Evolutionary conservation across 148 eudicot genomes (phyloP), one percentile per base, ranked within the genome.

Genomic region (Simmondsia chinensis): DNA sequence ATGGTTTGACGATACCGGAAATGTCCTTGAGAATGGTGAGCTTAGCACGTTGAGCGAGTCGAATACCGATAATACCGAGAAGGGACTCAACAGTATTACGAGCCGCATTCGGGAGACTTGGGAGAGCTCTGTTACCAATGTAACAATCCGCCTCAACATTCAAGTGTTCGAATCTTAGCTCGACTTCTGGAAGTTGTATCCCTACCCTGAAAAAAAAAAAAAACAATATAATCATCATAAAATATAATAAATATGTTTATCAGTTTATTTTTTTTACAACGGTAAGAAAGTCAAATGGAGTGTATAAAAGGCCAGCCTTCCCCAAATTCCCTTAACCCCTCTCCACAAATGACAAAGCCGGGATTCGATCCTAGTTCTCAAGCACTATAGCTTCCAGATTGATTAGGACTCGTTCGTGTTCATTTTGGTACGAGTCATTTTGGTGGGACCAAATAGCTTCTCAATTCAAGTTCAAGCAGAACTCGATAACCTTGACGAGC

Each of bases 121-220:
- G 99, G 27, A 93, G 89, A 12, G 96, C 99, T 71, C 99, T 70
- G 21, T 65, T 69, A 5, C 99, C 99, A 3, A 86, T 64, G 19
- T 79, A 67, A 59, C 86, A 76, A 35, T 93, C 80, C 2, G 99
- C 96, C 53, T 86, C 87, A 0, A 93, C 29, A 1, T 75, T 86
- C 29, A 93, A 58, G 28, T 73, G 75, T 40, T 82, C 82, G 38
- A 54, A 86, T 27, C 99, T 48, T 7, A 93, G 74, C 64, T 86
- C 91, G 1, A 93, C 82, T 0, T 87, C 82, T 13, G 99, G 99
- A 63, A 86, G 80, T 16, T 9, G 62, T 20, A 93, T 82, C 46
- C 91, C 99, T 16, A 93, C 99, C 64, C 99, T 93, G 73, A 11
- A 21, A 25, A n/a, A 26, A 29, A 9, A 11, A 34, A 19, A 53